These are phyloP conservation scores for Metschnikowia sp. DNA, from an alignment of 805 yeast species.

Conservation along the genomic window DNA sequence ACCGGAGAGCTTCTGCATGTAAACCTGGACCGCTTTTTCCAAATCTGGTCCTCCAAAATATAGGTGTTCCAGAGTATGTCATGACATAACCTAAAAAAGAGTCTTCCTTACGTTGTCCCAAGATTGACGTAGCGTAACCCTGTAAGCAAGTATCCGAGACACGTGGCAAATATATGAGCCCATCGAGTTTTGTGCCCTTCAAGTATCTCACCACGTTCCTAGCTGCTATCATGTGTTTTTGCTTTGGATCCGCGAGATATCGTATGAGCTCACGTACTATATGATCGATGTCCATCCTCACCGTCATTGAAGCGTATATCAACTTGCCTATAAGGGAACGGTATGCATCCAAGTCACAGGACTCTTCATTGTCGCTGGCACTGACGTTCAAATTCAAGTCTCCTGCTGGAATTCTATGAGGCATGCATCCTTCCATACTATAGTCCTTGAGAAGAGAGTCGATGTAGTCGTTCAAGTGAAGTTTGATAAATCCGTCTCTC, in stretches of 20 bases:
- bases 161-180: not conserved
- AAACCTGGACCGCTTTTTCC: not conserved
- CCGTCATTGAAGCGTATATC: not conserved
- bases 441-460: slow-evolving; percentile 3
- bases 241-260: not conserved
- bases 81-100: not conserved
- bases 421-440: slow-evolving; percentile 1
- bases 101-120: not conserved
- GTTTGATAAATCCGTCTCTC: not conserved
- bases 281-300: slow-evolving; percentile 2
- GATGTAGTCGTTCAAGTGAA: slow-evolving; percentile 1
- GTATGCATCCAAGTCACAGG: not conserved
- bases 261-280: slow-evolving; percentile 2
- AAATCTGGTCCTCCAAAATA: not conserved
- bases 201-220: slow-evolving; percentile 2
- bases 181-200: slow-evolving; percentile 2
- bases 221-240: slow-evolving; percentile 2
- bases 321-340: slow-evolving; percentile 2
- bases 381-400: not conserved
- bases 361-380: not conserved
- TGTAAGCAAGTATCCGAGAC: not conserved
- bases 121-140: not conserved
- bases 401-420: not conserved
- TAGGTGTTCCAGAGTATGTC: not conserved
- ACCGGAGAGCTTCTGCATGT: no score